Base-by-base conservation (phyloP, 306 rosid genomes). In the Cicer pinnatifidum region DNA sequence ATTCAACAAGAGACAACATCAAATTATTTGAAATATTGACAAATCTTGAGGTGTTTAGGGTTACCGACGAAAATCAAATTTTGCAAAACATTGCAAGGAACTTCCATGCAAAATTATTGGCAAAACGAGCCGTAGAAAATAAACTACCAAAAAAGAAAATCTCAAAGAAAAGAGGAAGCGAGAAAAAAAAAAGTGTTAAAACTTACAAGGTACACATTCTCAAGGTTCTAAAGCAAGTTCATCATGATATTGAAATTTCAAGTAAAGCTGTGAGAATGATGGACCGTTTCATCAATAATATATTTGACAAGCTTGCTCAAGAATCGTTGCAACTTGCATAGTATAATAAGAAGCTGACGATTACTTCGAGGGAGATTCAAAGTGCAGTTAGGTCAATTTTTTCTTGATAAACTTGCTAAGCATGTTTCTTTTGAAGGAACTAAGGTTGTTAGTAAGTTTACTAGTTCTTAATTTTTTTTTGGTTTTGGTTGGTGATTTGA, bases 181-280 rank as follows among this genome's bases (percentile, higher is more conserved):
- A 23, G 28, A 71, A 1, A 41, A 87, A 86, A 85, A 89, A 89
- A 88, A 89, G 88, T 71, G 75, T 84, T 0, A 92, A 87, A 57
- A 89, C 96, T 0, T 89, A 89, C 88, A 89, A 89, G 91, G 86
- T 89, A 81, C 87, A 89, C 83, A 89, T 89, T 70, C 87, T 89
- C 84, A 89, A 89, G 86, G 96, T 89, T 0, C 71, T 89, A 43
- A 89, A 89, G 69, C 92, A 89, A 16, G 95, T 89, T 10, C 95
- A 89, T 72, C 95, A 91, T 0, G 90, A 87, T 56, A 89, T 89
- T 9, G 95, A 91, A 0, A 89, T 89, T 69, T 87, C 91, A 0
- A 85, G 90, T 83, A 89, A 89, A 61, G 92, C 96, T 11, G 87
- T 89, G 92, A 90, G 96, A 0, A 89, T 89, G 67, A 89, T 89